Evolutionary conservation across 225 moss, liverwort and hornwort genomes (phyloP), one percentile per base, ranked within the genome.

Genomic region (Lunularia cruciata): DNA sequence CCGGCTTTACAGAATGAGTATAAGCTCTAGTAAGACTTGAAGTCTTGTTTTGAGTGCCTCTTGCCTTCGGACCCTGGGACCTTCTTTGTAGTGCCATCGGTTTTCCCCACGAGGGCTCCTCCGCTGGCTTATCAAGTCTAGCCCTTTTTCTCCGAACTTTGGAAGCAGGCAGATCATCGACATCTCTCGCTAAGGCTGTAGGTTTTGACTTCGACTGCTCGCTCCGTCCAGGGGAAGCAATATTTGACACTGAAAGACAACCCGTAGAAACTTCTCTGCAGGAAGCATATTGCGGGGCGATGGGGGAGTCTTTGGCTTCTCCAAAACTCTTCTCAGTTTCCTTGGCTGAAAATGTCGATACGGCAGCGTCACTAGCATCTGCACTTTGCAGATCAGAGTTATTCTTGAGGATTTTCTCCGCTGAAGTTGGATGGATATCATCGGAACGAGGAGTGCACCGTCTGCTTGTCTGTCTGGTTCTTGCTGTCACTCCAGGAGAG

Each of bases 61-160:
- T 72, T 38, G 38, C 61, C 22, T 71, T 66, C 26, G 58, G 54
- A 62, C 19, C 13, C 23, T 37, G 56, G 39, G 63, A 9, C 26
- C 72, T 72, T 73, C 73, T 86, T 64, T 75, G 83, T 56, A 94
- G 72, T 15, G 85, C 77, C 71, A 75, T 88, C 0, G 92, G 91
- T 48, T 74, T 77, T 5, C 85, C 79, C 95, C 91, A 91, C 12
- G 91, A 89, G 36, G 63, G 72, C 71, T 87, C 94, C 33, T 81
- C 81, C 9, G 68, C 42, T 70, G 71, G 71, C n/a, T 75, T 28
- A 35, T 68, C 48, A 10, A 39, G 43, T 75, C 79, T 88, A 4
- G 66, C 60, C 78, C 77, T 77, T 67, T 71, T 75, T 22, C 27
- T 60, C 10, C 47, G 61, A 35, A 40, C 36, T 26, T 71, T 75